Evolutionary conservation across 1,284 basidiomycete genomes (phyloP).

Genomic region (Naganishia liquefaciens): DNA sequence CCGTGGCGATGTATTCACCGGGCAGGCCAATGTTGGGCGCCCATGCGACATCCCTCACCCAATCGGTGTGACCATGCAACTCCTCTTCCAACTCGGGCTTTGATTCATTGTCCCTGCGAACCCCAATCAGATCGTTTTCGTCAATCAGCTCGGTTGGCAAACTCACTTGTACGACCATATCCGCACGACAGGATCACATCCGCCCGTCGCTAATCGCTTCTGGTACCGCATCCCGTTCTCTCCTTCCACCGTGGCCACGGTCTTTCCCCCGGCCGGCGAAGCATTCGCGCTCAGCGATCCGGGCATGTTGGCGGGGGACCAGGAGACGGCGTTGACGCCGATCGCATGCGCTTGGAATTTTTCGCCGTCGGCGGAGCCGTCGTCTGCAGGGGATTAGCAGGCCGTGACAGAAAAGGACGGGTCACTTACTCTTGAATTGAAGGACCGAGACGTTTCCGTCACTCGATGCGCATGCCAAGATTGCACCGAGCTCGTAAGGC

Average conservation of each 20-base stretch:
- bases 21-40: slow-evolving; percentile 95
- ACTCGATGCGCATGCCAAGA: slow-evolving; percentile 95
- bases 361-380: slow-evolving; percentile 93
- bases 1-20: slow-evolving; percentile 90
- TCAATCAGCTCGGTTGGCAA: too few species aligned
- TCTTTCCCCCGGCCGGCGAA: slow-evolving; percentile 27
- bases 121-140: neutral
- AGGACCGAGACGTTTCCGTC: slow-evolving; percentile 97
- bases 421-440: slow-evolving; percentile 84
- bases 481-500: slow-evolving; percentile 93
- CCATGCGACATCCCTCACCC: slow-evolving; percentile 98
- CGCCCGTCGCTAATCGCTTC: slow-evolving; percentile 90
- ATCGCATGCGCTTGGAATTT: slow-evolving; percentile 95
- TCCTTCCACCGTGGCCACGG: slow-evolving; percentile 23
- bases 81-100: slow-evolving; percentile 66
- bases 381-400: slow-evolving; percentile 62
- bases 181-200: slow-evolving; percentile 93
- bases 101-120: slow-evolving; percentile 23
- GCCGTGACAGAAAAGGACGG: neutral
- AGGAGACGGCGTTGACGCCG: slow-evolving; percentile 95
- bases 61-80: slow-evolving; percentile 88
- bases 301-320: slow-evolving; percentile 89
- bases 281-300: slow-evolving; percentile 73
- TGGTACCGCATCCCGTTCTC: slow-evolving; percentile 27
- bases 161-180: slow-evolving; percentile 77